Evolutionary conservation across 345 rosid species (phyloP).

Genomic region (Hibiscus mutabilis): DNA sequence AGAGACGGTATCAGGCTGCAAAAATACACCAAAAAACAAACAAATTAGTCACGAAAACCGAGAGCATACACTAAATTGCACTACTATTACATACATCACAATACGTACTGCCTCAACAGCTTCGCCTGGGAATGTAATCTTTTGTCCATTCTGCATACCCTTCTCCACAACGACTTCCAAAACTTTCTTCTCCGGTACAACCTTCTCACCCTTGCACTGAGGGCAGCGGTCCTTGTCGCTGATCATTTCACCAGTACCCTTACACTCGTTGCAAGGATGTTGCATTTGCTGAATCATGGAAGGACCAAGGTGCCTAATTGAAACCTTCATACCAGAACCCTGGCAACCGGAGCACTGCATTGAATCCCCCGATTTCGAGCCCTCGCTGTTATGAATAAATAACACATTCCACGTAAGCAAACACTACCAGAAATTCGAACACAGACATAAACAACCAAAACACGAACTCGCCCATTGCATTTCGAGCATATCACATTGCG

Average conservation of each 20-base stretch:
- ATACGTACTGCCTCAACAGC: conserved; percentile 78
- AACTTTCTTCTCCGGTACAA: conserved; percentile 75
- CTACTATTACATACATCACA: neutral
- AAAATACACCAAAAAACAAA: conserved; percentile 8
- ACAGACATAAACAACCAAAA: neutral
- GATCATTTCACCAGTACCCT: conserved; percentile 82
- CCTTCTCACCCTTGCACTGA: conserved; percentile 83
- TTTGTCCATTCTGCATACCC: conserved; percentile 91
- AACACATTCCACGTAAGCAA: neutral
- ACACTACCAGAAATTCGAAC: neutral
- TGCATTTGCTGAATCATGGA: conserved; percentile 97
- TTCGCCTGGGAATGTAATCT: conserved; percentile 83
- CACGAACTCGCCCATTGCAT: conserved; percentile 63
- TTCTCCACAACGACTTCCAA: conserved; percentile 78
- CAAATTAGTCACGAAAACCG: neutral
- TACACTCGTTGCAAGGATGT: conserved; percentile 81
- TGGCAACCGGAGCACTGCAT: conserved; percentile 68
- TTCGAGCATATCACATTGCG: conserved; percentile 71
- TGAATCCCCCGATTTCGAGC: conserved; percentile 86
- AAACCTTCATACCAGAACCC: conserved; percentile 87
- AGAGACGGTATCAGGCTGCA: conserved; percentile 83
- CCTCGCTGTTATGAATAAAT: conserved; percentile 44
- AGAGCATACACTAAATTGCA: neutral
- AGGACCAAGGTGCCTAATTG: conserved; percentile 83
- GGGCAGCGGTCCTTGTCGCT: conserved; percentile 70